These are phyloP conservation scores for Penicillium digitatum DNA, from an alignment of 2,329 filamentous ascomycete species.

Conservation along the genomic window DNA sequence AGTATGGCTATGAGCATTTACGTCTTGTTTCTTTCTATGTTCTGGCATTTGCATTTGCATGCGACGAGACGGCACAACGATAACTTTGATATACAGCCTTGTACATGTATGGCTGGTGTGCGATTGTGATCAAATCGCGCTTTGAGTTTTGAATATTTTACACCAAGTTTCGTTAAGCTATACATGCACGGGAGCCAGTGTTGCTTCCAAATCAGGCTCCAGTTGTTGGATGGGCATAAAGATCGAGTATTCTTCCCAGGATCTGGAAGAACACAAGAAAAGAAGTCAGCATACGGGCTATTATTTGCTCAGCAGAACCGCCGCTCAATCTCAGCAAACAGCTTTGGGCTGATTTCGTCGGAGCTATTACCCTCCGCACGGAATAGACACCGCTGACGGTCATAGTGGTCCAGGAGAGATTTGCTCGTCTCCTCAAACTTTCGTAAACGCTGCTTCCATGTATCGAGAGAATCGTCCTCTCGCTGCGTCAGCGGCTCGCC, in stretches of 20 bases:
- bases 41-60: constrained; percentile 10
- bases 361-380: constrained; percentile 84
- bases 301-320: constrained; percentile 55
- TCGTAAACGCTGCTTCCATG: constrained; percentile 73
- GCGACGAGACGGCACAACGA: constrained; percentile 12
- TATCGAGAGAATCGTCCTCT: constrained; percentile 78
- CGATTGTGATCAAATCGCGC: neutral
- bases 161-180: constrained; percentile 15
- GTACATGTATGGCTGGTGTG: constrained; percentile 4
- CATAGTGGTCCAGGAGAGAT: constrained; percentile 84
- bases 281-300: constrained; percentile 9
- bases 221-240: constrained; percentile 19
- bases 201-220: neutral
- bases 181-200: constrained; percentile 11
- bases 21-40: neutral
- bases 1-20: neutral
- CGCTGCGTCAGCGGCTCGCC: constrained; percentile 80
- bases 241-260: neutral
- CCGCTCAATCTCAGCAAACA: constrained; percentile 76
- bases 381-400: constrained; percentile 75
- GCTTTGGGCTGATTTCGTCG: constrained; percentile 90
- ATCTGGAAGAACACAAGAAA: neutral
- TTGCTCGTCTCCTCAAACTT: constrained; percentile 85
- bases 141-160: constrained; percentile 17
- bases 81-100: neutral